Evolutionary conservation across 1,284 basidiomycete genomes (phyloP).

Genomic region (Takashimella koratensis): DNA sequence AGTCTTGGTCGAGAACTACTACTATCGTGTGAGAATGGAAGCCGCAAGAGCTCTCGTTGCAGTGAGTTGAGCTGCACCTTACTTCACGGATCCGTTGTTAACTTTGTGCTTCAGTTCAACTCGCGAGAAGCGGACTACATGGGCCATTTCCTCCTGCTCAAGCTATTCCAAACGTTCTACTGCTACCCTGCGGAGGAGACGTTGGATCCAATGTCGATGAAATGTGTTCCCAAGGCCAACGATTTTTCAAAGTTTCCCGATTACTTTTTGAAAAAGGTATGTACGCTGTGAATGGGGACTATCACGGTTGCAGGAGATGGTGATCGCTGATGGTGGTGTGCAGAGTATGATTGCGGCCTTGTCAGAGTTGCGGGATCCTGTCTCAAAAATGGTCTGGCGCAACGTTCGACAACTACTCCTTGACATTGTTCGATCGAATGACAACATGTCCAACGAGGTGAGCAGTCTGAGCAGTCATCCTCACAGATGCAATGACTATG

Average conservation of each 20-base stretch:
- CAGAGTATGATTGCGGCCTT: constrained; percentile 34
- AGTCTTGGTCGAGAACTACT: constrained; percentile 92
- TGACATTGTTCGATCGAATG: constrained; percentile 87
- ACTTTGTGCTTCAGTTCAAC: constrained; percentile 29
- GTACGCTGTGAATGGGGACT: too few relatives aligned
- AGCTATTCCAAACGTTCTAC: constrained; percentile 82
- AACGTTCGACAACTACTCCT: constrained; percentile 88
- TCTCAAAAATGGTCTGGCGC: constrained; percentile 56
- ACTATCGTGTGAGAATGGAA: constrained; percentile 94
- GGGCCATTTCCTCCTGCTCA: constrained; percentile 93
- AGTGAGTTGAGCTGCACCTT: constrained; percentile 54
- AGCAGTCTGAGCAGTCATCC: constrained; percentile 37
- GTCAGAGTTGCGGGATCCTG: constrained; percentile 34
- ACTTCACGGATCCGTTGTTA: too few relatives aligned
- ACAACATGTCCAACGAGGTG: constrained; percentile 86
- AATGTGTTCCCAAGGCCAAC: constrained; percentile 86
- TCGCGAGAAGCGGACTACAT: constrained; percentile 51
- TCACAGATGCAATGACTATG: not conserved
- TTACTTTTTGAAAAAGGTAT: constrained; percentile 90
- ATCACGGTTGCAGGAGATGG: too few relatives aligned
- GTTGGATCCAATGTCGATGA: constrained; percentile 75
- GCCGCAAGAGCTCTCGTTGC: constrained; percentile 80
- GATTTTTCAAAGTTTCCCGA: constrained; percentile 88
- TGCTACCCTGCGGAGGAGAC: constrained; percentile 83
- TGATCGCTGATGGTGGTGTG: constrained; percentile 5